Percentiles rank a stretch among this genome's conserved stretches.
Evolutionary conservation across 1,284 basidiomycete species (phyloP).

Genomic region (Ustilago shanxiensis): DNA sequence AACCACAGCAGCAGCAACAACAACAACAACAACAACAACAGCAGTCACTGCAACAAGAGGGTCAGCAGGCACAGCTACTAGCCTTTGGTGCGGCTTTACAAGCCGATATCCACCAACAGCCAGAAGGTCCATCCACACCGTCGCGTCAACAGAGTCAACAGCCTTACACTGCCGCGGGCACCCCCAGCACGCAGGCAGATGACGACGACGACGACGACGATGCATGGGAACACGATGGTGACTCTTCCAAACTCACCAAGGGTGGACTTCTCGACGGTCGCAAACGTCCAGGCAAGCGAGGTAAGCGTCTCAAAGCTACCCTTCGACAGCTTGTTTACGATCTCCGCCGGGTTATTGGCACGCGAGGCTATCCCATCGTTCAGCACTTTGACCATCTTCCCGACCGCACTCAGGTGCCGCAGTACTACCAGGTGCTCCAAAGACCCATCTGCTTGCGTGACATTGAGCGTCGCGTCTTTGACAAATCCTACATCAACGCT

Average conservation of each 20-base stretch:
- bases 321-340: constrained; percentile 56
- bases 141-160: constrained; percentile 33
- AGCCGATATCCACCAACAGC: constrained; percentile 1
- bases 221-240: constrained; percentile 21
- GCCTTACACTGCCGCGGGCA: constrained; percentile 30
- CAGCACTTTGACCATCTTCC: constrained; percentile 64
- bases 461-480: constrained; percentile 57
- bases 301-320: constrained; percentile 65
- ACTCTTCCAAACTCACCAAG: constrained; percentile 46
- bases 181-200: constrained; percentile 34
- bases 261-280: constrained; percentile 49
- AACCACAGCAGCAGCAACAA: constrained; percentile 3
- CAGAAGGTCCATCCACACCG: constrained; percentile 17
- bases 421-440: constrained; percentile 66
- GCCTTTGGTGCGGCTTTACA: background rate
- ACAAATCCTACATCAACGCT: constrained; percentile 62
- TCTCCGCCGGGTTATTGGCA: constrained; percentile 41
- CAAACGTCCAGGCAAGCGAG: constrained; percentile 57
- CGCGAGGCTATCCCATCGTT: constrained; percentile 45
- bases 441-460: constrained; percentile 60
- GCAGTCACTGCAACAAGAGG: background rate
- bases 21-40: constrained; percentile 4
- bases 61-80: background rate
- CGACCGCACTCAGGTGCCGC: constrained; percentile 56
- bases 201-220: constrained; percentile 37